Evolutionary conservation across 2,329 filamentous ascomycete species (phyloP).

Genomic region (Aspergillus hiratsukae): DNA sequence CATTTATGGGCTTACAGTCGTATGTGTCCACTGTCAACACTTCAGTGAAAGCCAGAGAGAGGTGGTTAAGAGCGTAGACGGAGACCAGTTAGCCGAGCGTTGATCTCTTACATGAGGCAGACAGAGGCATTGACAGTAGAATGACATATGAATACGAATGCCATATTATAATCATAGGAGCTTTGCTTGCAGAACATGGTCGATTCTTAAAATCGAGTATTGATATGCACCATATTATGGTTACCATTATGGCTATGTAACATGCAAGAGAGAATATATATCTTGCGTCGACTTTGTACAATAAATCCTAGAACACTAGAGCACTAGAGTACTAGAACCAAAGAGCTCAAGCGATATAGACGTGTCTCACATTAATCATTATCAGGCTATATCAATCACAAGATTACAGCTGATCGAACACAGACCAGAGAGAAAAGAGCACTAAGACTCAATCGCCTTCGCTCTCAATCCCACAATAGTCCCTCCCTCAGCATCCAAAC

Average conservation of each 20-base stretch:
- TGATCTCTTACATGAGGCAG: background rate
- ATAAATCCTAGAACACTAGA: too few species aligned
- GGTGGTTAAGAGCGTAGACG: too few species aligned
- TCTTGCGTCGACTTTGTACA: background rate
- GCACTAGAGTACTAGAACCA: background rate
- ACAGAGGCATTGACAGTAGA: background rate
- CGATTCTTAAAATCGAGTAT: too few species aligned
- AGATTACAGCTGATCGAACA: background rate
- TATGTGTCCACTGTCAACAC: background rate
- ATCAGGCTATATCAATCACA: background rate
- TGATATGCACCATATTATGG: background rate
- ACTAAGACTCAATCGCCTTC: slow-evolving; percentile 66
- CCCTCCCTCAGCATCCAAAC: slow-evolving; percentile 53
- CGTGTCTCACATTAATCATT: background rate
- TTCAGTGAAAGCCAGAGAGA: background rate
- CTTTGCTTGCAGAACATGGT: background rate
- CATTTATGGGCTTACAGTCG: background rate
- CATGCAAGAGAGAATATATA: background rate
- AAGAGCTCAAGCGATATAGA: background rate
- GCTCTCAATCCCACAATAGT: slow-evolving; percentile 74
- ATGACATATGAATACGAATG: background rate
- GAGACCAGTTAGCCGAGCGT: background rate
- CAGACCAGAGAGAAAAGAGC: background rate
- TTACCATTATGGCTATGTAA: background rate
- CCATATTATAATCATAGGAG: background rate